Evolutionary conservation across 129 eudicot species (phyloP), one percentile per base, ranked within the genome.

Genomic region (Ambrosia artemisiifolia): DNA sequence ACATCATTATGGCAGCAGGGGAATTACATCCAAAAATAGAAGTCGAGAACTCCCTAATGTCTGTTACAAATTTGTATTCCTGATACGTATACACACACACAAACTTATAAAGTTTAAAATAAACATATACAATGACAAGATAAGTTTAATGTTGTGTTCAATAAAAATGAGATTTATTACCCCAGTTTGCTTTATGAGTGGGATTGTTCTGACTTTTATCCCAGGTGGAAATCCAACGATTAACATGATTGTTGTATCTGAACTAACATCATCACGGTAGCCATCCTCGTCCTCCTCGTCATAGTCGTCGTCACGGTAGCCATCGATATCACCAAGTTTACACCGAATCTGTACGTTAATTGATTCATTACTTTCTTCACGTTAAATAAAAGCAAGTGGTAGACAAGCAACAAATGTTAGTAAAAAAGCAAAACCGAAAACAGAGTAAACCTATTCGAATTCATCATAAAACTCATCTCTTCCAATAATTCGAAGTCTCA

Each of bases 181-280:
- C 83, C 71, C 70, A n/a, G 32, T 32, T 53, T 57, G 48, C 14
- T 59, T 66, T 14, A 70, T 28, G 42, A 94, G 78, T 19, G 98
- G 93, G 59, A 94, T 63, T 35, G 78, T 79, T 78, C 71, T 63
- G 40, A 88, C 85, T 82, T 78, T 90, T 40, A 94, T 6, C 54
- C 99, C 99, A 7, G 99, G 99, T 33, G 88, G 35, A 80, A 79
- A 88, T 62, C 99, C 99, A 81, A 88, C 85, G 12, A 81, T 84
- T 62, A 90, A 72, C 59, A 82, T 53, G 59, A 94, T 67, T 17
- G 92, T 5, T 36, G 6, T 36, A 5, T 3, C 6, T 36, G 42
- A 6, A 36, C 42, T 36, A 3, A 4, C 42, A 36, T 36, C 42
- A 36, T 2, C 42, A 36, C n/a, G n/a, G n/a, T 36, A 88, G 6